Percentiles rank a stretch among this genome's conserved stretches.
Evolutionary conservation across 2,329 filamentous ascomycete species (phyloP).

Genomic region (Botrytis aclada): DNA sequence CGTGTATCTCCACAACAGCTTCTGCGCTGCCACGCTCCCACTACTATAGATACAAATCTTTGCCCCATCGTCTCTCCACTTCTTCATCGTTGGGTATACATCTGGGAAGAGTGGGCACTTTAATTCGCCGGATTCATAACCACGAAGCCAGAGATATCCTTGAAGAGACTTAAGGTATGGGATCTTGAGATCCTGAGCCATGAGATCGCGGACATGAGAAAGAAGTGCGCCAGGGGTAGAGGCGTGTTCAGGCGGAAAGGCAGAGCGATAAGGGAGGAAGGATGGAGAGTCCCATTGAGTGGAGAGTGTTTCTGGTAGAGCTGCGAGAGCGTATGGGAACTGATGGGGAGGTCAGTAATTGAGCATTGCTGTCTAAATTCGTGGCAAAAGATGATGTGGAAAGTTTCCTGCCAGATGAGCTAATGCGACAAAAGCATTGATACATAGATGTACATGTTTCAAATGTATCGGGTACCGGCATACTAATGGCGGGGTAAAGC

Average conservation of each 20-base stretch:
- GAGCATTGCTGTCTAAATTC: neutral
- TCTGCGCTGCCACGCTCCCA: conserved; percentile 76
- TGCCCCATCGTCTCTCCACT: conserved; percentile 53
- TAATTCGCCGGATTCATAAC: conserved; percentile 68
- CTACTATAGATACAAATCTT: conserved; percentile 70
- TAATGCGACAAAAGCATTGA: neutral
- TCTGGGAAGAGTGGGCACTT: conserved; percentile 72
- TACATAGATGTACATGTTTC: conserved; percentile 1
- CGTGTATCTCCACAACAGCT: conserved; percentile 68
- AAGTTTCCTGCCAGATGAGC: neutral
- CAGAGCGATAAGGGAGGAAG: conserved; percentile 66
- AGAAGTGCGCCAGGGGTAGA: conserved; percentile 57
- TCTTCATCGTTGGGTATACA: conserved; percentile 60
- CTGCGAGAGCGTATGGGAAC: conserved; percentile 74
- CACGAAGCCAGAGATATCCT: conserved; percentile 73
- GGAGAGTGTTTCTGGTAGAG: conserved; percentile 61
- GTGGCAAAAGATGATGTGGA: neutral
- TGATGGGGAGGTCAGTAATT: conserved; percentile 39
- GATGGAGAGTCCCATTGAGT: conserved; percentile 63
- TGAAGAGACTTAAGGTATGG: conserved; percentile 77
- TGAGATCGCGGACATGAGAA: conserved; percentile 67
- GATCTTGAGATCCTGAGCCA: conserved; percentile 69
- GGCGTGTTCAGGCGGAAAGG: conserved; percentile 65
- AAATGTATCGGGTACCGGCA: conserved; percentile 6
- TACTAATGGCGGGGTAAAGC: conserved; percentile 14